A percentile compares a stretch with the other conserved stretches of the same genome.
Conservation (phyloP, 805 yeast genomes). For the Ogataea allantospora region DNA sequence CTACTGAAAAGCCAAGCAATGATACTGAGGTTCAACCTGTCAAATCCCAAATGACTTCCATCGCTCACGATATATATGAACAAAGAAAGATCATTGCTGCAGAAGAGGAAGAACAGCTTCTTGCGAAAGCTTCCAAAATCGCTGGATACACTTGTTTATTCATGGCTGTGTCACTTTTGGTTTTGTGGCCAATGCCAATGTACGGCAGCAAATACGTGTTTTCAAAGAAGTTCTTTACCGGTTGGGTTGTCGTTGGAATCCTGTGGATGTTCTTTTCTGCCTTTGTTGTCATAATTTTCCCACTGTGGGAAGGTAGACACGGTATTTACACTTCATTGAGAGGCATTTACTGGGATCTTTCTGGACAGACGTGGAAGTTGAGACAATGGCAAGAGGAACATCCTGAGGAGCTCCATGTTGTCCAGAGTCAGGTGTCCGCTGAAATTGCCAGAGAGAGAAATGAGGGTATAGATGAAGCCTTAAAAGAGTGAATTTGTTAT, state of each 20-base stretch:
- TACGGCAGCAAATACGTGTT: conserved; percentile 78
- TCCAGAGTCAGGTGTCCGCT: conserved; percentile 60
- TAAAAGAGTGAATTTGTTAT: background rate
- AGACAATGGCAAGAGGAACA: conserved; percentile 71
- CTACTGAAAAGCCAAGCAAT: conserved; percentile 29
- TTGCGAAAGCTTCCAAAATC: conserved; percentile 55
- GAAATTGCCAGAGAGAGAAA: conserved; percentile 29
- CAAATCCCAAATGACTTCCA: conserved; percentile 32
- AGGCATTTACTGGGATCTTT: conserved; percentile 82
- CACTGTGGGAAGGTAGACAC: conserved; percentile 70
- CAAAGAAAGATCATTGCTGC: conserved; percentile 17
- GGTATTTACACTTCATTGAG: conserved; percentile 63
- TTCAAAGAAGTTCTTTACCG: conserved; percentile 75
- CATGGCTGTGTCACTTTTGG: conserved; percentile 60
- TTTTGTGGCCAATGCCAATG: conserved; percentile 95
- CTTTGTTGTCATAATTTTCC: conserved; percentile 62
- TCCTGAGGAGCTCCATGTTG: conserved; percentile 75
- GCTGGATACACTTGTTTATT: conserved; percentile 61
- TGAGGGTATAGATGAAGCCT: conserved; percentile 16
- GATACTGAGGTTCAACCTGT: conserved; percentile 31
- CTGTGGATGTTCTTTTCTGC: conserved; percentile 77
- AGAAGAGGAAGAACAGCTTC: conserved; percentile 51
- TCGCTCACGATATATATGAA: conserved; percentile 24
- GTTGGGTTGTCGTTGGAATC: conserved; percentile 82
- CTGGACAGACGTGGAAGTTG: conserved; percentile 73